phyloP scores from a whole-genome alignment of 495 filamentous ascomycete species.

The Aspergillus saccharolyticus region DNA sequence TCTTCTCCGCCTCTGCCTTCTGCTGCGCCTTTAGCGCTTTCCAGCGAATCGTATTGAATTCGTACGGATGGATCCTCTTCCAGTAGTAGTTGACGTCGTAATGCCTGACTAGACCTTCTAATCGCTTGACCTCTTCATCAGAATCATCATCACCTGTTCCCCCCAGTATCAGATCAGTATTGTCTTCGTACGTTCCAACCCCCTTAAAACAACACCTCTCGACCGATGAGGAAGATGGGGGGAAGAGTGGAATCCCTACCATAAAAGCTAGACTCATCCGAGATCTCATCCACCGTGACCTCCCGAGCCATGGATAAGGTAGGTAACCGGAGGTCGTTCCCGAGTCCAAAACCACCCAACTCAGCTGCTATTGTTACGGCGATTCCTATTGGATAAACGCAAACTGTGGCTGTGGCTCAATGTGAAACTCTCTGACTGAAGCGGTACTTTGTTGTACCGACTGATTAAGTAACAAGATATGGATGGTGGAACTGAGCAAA shows the following conservation, averaged over 20 bases:
- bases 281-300: not conserved
- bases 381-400: too few relatives aligned
- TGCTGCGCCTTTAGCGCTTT: not conserved
- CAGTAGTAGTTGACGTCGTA: not conserved
- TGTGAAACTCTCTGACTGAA: too few relatives aligned
- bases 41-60: not conserved
- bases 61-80: not conserved
- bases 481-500: too few relatives aligned
- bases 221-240: too few relatives aligned
- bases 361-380: too few relatives aligned
- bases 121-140: not conserved
- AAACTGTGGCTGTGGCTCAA: too few relatives aligned
- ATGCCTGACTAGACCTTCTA: not conserved
- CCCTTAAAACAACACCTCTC: not conserved
- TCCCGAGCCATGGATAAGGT: not conserved
- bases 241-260: too few relatives aligned
- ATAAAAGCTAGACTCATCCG: not conserved
- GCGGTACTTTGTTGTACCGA: too few relatives aligned
- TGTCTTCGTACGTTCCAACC: too few relatives aligned
- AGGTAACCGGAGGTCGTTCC: too few relatives aligned
- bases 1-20: not conserved
- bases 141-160: not conserved
- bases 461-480: too few relatives aligned
- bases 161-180: not conserved
- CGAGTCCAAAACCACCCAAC: too few relatives aligned